A percentile compares a stretch with the other conserved stretches of the same genome.
These are phyloP conservation scores for Aspergillus fijiensis DNA, from an alignment of 2,329 filamentous ascomycete genomes.

Conservation along the genomic window DNA sequence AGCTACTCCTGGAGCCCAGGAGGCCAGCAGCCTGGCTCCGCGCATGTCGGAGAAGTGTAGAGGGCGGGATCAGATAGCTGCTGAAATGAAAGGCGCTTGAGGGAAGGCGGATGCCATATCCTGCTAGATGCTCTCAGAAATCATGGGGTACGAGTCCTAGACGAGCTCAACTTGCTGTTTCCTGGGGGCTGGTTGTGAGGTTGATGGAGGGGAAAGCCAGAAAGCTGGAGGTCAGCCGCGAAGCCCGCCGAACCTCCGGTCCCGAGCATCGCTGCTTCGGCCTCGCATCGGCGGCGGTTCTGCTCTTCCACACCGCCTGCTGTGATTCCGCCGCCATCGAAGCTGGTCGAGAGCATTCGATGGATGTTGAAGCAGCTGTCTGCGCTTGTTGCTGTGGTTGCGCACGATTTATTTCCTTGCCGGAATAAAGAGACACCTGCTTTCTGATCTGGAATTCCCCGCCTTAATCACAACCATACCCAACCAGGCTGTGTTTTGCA, in stretches of 20 bases:
- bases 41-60: slow-evolving; percentile 39
- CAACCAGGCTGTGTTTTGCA: neutral
- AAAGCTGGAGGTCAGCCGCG: slow-evolving; percentile 6
- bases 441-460: neutral
- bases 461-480: neutral
- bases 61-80: slow-evolving; percentile 23
- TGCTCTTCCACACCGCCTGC: slow-evolving; percentile 31
- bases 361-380: slow-evolving; percentile 14
- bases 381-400: neutral
- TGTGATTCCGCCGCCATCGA: slow-evolving; percentile 23
- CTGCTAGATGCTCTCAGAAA: slow-evolving; percentile 17
- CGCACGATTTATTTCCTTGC: neutral
- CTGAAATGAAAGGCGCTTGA: slow-evolving; percentile 28
- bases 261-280: slow-evolving; percentile 17
- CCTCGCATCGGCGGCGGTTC: slow-evolving; percentile 23
- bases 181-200: slow-evolving; percentile 2
- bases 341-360: slow-evolving; percentile 36
- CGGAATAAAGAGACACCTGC: neutral
- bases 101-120: slow-evolving; percentile 34
- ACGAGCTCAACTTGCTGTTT: slow-evolving; percentile 4
- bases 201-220: neutral
- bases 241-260: slow-evolving; percentile 11
- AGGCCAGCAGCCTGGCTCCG: slow-evolving; percentile 41
- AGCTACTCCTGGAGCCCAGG: slow-evolving; percentile 34
- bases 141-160: slow-evolving; percentile 21